phyloP scores from a whole-genome alignment of 2,329 filamentous ascomycete genomes.

The Nectriaceae sp. region DNA sequence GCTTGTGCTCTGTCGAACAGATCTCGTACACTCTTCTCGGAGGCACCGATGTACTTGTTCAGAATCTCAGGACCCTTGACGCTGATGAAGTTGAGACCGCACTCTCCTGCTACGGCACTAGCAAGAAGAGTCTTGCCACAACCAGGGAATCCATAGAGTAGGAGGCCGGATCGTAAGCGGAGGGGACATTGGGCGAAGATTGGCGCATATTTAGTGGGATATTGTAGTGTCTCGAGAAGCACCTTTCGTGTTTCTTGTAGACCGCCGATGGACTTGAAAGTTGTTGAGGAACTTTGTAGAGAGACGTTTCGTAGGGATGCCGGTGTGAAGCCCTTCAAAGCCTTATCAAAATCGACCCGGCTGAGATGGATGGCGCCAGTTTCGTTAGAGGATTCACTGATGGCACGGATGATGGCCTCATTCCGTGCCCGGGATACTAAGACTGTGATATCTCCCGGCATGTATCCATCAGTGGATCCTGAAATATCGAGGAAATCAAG shows the following conservation, averaged over 20 bases:
- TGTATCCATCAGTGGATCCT: constrained; percentile 94
- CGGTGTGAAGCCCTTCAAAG: constrained; percentile 90
- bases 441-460: constrained; percentile 90
- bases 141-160: constrained; percentile 93
- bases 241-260: constrained; percentile 83
- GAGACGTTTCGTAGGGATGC: constrained; percentile 94
- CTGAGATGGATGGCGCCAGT: constrained; percentile 62
- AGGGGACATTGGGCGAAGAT: constrained; percentile 96
- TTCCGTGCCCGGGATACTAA: constrained; percentile 86
- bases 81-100: constrained; percentile 95
- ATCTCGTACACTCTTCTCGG: constrained; percentile 93
- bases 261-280: constrained; percentile 90
- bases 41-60: constrained; percentile 98
- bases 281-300: constrained; percentile 88
- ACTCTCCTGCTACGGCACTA: constrained; percentile 96
- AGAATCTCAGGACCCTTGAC: constrained; percentile 98
- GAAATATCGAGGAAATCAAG: constrained; percentile 93
- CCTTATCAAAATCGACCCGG: constrained; percentile 77
- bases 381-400: constrained; percentile 56
- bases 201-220: constrained; percentile 95
- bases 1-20: constrained; percentile 91
- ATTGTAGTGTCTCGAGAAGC: constrained; percentile 93
- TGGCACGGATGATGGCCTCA: constrained; percentile 86
- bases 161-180: constrained; percentile 86
- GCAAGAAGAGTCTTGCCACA: constrained; percentile 96